Conservation (phyloP, 2,329 filamentous ascomycete species). For the Colletotrichum somersetense region DNA sequence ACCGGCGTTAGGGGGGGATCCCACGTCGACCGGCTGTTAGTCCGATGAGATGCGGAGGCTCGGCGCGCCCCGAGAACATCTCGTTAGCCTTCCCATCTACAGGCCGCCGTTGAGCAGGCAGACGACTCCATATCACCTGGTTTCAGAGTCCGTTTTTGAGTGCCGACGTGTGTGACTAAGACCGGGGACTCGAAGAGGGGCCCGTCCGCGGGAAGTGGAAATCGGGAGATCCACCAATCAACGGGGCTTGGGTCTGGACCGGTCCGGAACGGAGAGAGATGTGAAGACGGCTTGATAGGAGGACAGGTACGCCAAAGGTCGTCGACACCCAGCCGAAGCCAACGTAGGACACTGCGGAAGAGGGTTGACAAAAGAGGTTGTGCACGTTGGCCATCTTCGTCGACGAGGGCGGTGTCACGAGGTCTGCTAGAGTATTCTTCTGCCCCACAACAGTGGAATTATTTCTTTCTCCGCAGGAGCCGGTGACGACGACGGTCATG, state of each 20-base stretch:
- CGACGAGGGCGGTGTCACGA: background rate
- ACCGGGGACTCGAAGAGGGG: slow-evolving; percentile 11
- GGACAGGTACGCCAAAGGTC: background rate
- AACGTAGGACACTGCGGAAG: background rate
- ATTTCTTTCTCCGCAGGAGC: background rate
- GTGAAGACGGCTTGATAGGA: background rate
- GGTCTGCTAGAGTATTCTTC: background rate
- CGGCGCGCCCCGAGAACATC: background rate
- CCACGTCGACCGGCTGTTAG: background rate
- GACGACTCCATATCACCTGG: slow-evolving; percentile 1
- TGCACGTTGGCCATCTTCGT: background rate
- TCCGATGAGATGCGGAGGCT: background rate
- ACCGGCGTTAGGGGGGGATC: background rate
- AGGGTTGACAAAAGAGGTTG: background rate
- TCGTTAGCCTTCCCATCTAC: background rate
- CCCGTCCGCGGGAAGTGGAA: background rate
- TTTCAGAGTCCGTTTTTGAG: slow-evolving; percentile 6
- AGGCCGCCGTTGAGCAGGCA: background rate
- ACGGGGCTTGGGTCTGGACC: background rate
- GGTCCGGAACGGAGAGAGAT: slow-evolving; percentile 3
- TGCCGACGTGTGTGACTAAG: slow-evolving; percentile 9
- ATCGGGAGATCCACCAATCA: slow-evolving; percentile 23
- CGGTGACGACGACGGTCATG: background rate
- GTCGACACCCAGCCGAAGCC: background rate
- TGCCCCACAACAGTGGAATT: background rate